phyloP scores from a whole-genome alignment of 164 flowering plant genomes.

The Nymphaea thermarum region DNA sequence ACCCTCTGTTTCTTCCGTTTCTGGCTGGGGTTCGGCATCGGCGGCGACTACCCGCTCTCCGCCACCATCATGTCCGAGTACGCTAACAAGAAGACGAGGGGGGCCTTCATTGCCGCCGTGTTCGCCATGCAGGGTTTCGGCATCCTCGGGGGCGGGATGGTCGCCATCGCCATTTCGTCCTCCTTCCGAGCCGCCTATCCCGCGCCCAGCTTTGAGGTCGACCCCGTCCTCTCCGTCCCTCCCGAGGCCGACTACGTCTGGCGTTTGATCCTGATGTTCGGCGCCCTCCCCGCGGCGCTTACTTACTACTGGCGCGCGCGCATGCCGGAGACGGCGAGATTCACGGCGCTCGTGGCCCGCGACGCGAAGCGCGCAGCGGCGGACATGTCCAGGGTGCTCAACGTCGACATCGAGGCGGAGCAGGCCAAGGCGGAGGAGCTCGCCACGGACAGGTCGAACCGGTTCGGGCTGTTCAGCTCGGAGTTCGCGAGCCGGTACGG shows the following conservation, averaged over 20 bases:
- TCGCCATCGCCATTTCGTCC: conserved; percentile 43
- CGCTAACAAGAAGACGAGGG: conserved; percentile 27
- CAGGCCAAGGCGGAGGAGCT: conserved; percentile 12
- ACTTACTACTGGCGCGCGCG: conserved; percentile 49
- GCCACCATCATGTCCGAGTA: conserved; percentile 8
- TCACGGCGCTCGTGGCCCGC: conserved; percentile 12
- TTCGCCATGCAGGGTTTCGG: conserved; percentile 57
- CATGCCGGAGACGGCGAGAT: conserved; percentile 84
- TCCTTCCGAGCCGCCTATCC: conserved; percentile 24
- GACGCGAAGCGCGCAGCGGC: conserved; percentile 27
- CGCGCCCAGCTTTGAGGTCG: conserved; percentile 1
- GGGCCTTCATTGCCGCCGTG: conserved; percentile 28
- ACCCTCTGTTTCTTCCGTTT: conserved; percentile 3
- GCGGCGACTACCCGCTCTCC: conserved; percentile 1
- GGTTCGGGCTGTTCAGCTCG: not conserved
- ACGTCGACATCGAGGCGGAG: conserved; percentile 21
- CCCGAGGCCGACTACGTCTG: conserved; percentile 44
- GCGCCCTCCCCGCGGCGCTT: conserved; percentile 15
- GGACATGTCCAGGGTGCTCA: conserved; percentile 28
- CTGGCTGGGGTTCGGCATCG: conserved; percentile 2
- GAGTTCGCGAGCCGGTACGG: not conserved
- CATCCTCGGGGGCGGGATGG: conserved; percentile 57
- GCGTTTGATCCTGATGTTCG: conserved; percentile 24
- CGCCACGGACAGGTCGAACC: not conserved
- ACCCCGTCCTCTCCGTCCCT: conserved; percentile 33